These are phyloP conservation scores for Glomus cerebriforme DNA, from an alignment of 192 early-diverging fungal genomes.

Conservation along the genomic window DNA sequence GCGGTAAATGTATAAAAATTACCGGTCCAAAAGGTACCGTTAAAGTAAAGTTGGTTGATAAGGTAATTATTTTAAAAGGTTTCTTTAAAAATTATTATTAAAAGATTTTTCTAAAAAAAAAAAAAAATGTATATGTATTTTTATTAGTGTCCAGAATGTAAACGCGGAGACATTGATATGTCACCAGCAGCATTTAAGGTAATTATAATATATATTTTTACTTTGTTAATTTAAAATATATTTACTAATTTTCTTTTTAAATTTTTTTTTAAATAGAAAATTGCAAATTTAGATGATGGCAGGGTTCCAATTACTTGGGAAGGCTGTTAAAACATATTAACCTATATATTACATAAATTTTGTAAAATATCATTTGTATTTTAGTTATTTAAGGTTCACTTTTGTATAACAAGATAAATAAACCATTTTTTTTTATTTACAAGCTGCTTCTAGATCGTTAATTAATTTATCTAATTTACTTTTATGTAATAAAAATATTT, in stretches of 20 bases:
- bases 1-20: slow-evolving; percentile 52
- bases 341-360: background rate
- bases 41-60: slow-evolving; percentile 54
- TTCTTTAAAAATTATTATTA: background rate
- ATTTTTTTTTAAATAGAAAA: slow-evolving; percentile 24
- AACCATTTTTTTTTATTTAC: slow-evolving; percentile 9
- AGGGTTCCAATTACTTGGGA: slow-evolving; percentile 40
- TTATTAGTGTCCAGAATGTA: slow-evolving; percentile 43
- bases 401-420: background rate
- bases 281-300: slow-evolving; percentile 39
- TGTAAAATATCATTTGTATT: too few species aligned
- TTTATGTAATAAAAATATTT: slow-evolving; percentile 62
- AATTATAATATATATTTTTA: background rate
- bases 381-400: background rate
- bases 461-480: slow-evolving; percentile 54
- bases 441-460: slow-evolving; percentile 19
- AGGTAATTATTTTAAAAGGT: slow-evolving; percentile 39
- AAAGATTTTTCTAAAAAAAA: background rate
- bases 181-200: slow-evolving; percentile 39
- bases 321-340: slow-evolving; percentile 29
- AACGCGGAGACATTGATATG: slow-evolving; percentile 42
- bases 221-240: background rate
- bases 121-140: background rate
- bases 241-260: background rate
- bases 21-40: slow-evolving; percentile 53